Evolutionary conservation across 768 basidiomycete genomes (phyloP).

Genomic region (Tylopilus rubrobrunneus): DNA sequence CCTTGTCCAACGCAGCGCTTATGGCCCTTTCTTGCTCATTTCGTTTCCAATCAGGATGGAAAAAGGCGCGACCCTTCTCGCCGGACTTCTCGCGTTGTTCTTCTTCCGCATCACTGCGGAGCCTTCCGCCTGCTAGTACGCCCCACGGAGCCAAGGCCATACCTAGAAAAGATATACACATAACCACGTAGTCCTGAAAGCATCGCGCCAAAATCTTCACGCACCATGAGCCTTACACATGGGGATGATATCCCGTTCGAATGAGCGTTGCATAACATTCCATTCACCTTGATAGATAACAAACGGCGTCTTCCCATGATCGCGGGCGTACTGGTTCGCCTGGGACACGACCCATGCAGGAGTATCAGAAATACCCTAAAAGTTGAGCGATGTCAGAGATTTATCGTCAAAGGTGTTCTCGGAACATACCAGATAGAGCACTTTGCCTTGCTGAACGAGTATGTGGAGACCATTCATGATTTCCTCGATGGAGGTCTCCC

Average conservation of each 20-base stretch:
- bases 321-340: constrained; percentile 40
- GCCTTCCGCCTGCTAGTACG: constrained; percentile 33
- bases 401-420: not conserved
- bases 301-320: constrained; percentile 42
- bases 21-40: constrained; percentile 33
- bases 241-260: constrained; percentile 44
- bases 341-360: constrained; percentile 41
- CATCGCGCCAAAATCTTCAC: not conserved
- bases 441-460: constrained; percentile 42
- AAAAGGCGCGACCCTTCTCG: not conserved
- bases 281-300: constrained; percentile 41
- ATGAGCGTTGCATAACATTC: constrained; percentile 33
- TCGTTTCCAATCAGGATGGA: constrained; percentile 31
- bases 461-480: constrained; percentile 43
- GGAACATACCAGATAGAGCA: constrained; percentile 35
- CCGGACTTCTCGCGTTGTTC: constrained; percentile 23
- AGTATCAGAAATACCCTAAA: constrained; percentile 34
- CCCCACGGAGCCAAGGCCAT: constrained; percentile 38
- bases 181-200: not conserved
- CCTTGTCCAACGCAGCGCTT: constrained; percentile 34
- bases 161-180: constrained; percentile 2
- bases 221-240: constrained; percentile 28
- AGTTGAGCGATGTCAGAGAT: not conserved
- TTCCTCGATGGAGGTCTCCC: constrained; percentile 42
- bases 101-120: constrained; percentile 32